Base-by-base conservation (phyloP, 78 protist genomes). In the Thecamonas trahens region DNA sequence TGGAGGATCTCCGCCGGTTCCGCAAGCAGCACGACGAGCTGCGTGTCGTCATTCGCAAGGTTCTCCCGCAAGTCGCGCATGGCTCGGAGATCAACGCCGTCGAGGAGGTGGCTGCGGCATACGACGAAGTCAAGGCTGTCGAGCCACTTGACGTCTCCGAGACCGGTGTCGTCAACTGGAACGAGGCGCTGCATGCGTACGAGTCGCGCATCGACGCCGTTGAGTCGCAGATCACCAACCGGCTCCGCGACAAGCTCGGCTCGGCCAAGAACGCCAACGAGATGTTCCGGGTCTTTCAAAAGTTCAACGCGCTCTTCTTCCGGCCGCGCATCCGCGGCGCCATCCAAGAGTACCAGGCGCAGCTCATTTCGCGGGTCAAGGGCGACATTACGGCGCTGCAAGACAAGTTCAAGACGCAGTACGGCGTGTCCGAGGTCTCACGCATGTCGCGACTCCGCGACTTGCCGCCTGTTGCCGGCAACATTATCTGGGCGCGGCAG, bases 401-500 rank as follows among this genome's bases (percentile, higher is more conserved):
- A 20, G 84, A 87, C 29, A 87, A 70, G 59, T 90, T 87, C 71
- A 81, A 67, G 47, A 57, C 39, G 63, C 70, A 77, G 75, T 91
- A 86, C 44, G 32, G 70, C 11, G 3, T 60, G 38, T 77, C 96
- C 3, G 80, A 74, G 31, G 95, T 94, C 6, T n/a, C 42, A 37
- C 45, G 74, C 60, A 87, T 90, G 89, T 32, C 84, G 6, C 40
- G n/a, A 20, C 52, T 85, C 13, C 66, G 96, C 24, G 96, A 90
- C 74, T 14, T 94, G 20, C 96, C 95, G 59, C 85, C 91, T 24
- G 85, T 83, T 0, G 65, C 93, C 13, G 93, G 93, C 29, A 59
- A 74, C 11, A 75, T 91, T 42, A 72, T 91, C 42, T 94, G 98
- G 98, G 88, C 86, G 26, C 72, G 74, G 47, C 94, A 88, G 76